Conservation (phyloP, 495 filamentous ascomycete genomes). For the Penicillium salamii region DNA sequence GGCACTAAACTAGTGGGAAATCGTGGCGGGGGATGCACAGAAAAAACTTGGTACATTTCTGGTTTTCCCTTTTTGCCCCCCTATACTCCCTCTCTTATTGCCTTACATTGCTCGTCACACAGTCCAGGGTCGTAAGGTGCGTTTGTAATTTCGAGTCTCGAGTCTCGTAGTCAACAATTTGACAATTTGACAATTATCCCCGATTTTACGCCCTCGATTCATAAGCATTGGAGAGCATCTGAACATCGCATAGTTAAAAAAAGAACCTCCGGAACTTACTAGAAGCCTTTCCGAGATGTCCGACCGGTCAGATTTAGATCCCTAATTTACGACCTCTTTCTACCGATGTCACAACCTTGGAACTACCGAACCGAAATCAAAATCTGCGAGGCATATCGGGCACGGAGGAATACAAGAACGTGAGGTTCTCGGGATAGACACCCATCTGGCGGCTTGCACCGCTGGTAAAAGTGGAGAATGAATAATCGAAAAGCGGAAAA, state of each 20-base stretch:
- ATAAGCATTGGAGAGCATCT: too few relatives aligned
- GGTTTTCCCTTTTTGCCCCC: not conserved
- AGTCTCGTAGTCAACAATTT: not conserved
- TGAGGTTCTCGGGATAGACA: constrained; percentile 19
- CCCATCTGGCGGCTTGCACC: constrained; percentile 35
- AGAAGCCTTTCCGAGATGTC: constrained; percentile 15
- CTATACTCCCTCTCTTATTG: too few relatives aligned
- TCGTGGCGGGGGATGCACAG: constrained; percentile 34
- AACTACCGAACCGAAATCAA: not conserved
- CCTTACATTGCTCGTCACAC: constrained; percentile 5
- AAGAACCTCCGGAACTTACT: constrained; percentile 10
- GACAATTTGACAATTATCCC: too few relatives aligned
- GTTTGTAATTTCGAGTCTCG: constrained; percentile 2
- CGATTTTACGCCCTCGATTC: too few relatives aligned
- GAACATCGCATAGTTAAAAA: not conserved
- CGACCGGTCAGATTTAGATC: constrained; percentile 15
- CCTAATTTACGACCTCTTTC: not conserved
- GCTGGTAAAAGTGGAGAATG: constrained; percentile 15
- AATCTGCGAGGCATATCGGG: not conserved
- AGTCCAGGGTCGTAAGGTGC: constrained; percentile 5
- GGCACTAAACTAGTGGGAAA: constrained; percentile 26
- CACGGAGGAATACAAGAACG: constrained; percentile 1
- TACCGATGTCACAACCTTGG: not conserved
- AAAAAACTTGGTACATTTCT: constrained; percentile 9
- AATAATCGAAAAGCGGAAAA: not conserved